These are phyloP conservation scores for Fusarium praegraminearum DNA, from an alignment of 2,329 filamentous ascomycete genomes.

Conservation along the genomic window DNA sequence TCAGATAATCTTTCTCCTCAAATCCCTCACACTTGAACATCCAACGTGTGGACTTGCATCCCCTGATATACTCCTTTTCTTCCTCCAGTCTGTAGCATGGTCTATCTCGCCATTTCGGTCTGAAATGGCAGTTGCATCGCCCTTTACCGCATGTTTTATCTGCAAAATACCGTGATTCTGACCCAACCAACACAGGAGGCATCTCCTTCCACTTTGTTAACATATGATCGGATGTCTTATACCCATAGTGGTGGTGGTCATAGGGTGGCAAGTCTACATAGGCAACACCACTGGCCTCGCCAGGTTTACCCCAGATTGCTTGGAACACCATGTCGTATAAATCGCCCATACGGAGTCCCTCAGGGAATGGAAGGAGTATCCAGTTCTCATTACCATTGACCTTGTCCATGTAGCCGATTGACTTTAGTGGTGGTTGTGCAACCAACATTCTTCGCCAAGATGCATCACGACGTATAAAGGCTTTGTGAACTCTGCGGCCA, in stretches of 20 bases:
- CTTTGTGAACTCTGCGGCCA: background rate
- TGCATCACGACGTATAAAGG: background rate
- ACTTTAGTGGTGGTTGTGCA: background rate
- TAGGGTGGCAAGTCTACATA: background rate
- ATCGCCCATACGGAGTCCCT: background rate
- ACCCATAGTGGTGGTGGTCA: background rate
- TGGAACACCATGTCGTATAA: background rate
- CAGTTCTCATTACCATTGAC: fast-evolving
- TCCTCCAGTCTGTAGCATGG: background rate
- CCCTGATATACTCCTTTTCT: background rate
- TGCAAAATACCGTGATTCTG: fast-evolving
- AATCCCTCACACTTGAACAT: background rate
- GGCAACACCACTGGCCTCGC: fast-evolving
- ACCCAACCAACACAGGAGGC: background rate
- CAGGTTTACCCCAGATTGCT: background rate
- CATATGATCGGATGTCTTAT: too few relatives aligned
- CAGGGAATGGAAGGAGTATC: background rate
- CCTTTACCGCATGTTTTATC: background rate
- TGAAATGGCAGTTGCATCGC: background rate
- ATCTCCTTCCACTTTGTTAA: too few relatives aligned
- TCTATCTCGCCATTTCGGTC: fast-evolving
- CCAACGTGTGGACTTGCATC: background rate
- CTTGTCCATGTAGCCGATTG: fast-evolving
- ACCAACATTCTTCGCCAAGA: background rate
- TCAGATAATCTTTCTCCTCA: background rate